A percentile compares a stretch with the other conserved stretches of the same genome.
Conservation (phyloP, 768 basidiomycete genomes). For the Suillus weaverae region DNA sequence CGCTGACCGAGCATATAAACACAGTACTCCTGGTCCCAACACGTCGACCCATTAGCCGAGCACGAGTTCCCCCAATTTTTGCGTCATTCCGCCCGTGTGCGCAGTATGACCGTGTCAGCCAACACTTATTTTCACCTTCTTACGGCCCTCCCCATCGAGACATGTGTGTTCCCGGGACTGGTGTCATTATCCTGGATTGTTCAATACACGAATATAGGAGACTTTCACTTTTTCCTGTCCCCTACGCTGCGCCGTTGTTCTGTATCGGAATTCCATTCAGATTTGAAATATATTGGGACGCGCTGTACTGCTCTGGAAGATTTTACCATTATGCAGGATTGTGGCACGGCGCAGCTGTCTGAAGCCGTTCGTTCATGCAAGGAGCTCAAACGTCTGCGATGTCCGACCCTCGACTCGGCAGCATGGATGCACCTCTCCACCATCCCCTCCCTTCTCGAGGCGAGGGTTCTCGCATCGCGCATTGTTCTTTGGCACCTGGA, state of each 20-base stretch:
- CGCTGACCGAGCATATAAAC: background rate
- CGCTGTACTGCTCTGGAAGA: background rate
- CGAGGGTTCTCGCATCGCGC: background rate
- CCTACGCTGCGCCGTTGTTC: background rate
- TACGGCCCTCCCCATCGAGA: background rate
- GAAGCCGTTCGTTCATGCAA: background rate
- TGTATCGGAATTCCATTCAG: too few species aligned
- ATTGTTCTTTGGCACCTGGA: background rate
- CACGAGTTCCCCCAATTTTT: background rate
- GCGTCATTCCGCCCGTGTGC: background rate
- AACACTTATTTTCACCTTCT: background rate
- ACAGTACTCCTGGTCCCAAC: background rate
- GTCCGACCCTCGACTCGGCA: background rate
- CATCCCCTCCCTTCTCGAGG: background rate
- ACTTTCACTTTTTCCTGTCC: background rate
- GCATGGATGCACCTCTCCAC: constrained; percentile 3
- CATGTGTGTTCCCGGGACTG: background rate
- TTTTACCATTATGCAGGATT: background rate
- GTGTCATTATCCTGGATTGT: background rate
- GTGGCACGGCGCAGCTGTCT: background rate
- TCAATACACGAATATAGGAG: too few species aligned
- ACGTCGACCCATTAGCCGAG: background rate
- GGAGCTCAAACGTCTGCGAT: background rate
- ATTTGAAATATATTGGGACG: background rate
- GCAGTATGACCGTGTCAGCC: background rate